phyloP scores from a whole-genome alignment of 805 yeast species.

The Kodamaea lidongshanica region DNA sequence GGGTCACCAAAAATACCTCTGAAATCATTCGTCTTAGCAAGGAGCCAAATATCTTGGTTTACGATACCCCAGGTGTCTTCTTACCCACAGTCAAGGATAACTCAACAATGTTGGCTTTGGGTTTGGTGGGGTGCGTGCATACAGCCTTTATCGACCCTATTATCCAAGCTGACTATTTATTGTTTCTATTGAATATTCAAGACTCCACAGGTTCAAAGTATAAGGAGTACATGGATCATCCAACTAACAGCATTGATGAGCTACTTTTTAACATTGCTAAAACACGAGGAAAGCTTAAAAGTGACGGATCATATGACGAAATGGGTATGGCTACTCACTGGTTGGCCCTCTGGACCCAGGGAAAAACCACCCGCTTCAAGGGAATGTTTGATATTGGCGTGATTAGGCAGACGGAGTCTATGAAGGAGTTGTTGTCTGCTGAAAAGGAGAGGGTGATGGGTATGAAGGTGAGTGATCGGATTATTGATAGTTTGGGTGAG shows the following conservation, averaged over 20 bases:
- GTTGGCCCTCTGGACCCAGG: constrained; percentile 57
- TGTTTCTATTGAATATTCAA: constrained; percentile 66
- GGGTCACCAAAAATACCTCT: constrained; percentile 77
- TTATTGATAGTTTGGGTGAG: constrained; percentile 31
- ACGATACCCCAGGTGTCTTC: constrained; percentile 93
- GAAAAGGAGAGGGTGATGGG: constrained; percentile 26
- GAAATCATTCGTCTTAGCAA: constrained; percentile 61
- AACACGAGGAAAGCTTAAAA: constrained; percentile 28
- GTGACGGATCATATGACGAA: constrained; percentile 41
- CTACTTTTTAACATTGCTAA: constrained; percentile 47
- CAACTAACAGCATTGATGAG: constrained; percentile 66
- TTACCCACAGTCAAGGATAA: constrained; percentile 63
- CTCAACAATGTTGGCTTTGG: constrained; percentile 67
- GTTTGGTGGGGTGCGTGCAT: constrained; percentile 71
- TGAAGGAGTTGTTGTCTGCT: constrained; percentile 15
- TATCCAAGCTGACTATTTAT: constrained; percentile 76
- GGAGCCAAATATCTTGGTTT: constrained; percentile 59
- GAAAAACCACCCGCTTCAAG: constrained; percentile 30
- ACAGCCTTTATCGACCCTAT: constrained; percentile 71
- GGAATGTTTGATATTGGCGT: constrained; percentile 34
- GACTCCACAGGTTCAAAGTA: constrained; percentile 43
- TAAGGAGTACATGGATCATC: constrained; percentile 43
- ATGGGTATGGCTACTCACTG: constrained; percentile 59
- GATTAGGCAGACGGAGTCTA: constrained; percentile 22
- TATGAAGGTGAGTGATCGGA: constrained; percentile 23